Evolutionary conservation across 345 rosid species (phyloP).

Genomic region (Gossypium raimondii): DNA sequence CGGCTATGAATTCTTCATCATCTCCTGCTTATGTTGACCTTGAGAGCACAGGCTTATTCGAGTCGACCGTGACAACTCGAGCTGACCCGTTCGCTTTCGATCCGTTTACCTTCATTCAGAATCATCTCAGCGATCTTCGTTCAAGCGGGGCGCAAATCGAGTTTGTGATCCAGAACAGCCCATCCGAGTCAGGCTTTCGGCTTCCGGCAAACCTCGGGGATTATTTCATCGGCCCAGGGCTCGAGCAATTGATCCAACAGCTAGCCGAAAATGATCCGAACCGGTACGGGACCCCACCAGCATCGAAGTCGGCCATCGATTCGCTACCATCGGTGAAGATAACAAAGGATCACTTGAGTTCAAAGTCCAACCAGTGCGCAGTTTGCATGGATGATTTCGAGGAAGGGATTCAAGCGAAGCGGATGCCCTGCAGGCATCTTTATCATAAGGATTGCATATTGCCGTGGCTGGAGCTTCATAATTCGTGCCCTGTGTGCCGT

Average conservation of each 20-base stretch:
- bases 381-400: slow-evolving; percentile 63
- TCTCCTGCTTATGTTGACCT: background rate
- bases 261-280: slow-evolving; percentile 64
- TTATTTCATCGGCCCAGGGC: slow-evolving; percentile 62
- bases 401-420: slow-evolving; percentile 40
- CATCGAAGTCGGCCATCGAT: slow-evolving; percentile 49
- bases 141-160: slow-evolving; percentile 51
- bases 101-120: slow-evolving; percentile 41
- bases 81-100: slow-evolving; percentile 31
- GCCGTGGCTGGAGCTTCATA: slow-evolving; percentile 62
- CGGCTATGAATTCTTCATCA: slow-evolving; percentile 27
- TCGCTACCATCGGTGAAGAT: slow-evolving; percentile 46
- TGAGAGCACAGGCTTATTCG: slow-evolving; percentile 11
- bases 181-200: slow-evolving; percentile 24
- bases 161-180: slow-evolving; percentile 46
- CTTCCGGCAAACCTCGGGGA: slow-evolving; percentile 44
- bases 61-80: slow-evolving; percentile 22
- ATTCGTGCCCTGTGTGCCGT: slow-evolving; percentile 70
- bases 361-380: slow-evolving; percentile 52
- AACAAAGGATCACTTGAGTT: slow-evolving; percentile 29
- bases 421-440: slow-evolving; percentile 65
- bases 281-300: slow-evolving; percentile 69
- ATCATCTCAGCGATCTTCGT: slow-evolving; percentile 42
- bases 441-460: slow-evolving; percentile 59
- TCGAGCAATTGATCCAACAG: slow-evolving; percentile 65